Base-by-base conservation (phyloP, 1,139 yeast genomes). In the Hanseniaspora uvarum region DNA sequence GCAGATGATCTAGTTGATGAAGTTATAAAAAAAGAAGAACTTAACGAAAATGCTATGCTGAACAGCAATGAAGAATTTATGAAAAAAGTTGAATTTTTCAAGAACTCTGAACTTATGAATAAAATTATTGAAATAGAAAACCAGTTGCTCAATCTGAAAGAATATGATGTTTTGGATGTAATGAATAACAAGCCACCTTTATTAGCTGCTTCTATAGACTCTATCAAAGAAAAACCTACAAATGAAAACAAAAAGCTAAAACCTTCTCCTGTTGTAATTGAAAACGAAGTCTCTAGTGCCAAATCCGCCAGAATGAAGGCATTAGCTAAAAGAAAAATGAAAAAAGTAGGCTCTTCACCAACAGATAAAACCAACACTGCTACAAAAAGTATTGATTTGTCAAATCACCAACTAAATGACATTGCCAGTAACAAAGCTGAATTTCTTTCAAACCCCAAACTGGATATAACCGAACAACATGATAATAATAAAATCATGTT, bases 241-340 rank as follows among this genome's bases (percentile, higher is more conserved):
- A 23, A 58, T 61, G 4, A 62, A 64, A 37, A 54, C 52, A 56
- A 55, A 30, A 26, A 39, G 26, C 21, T 48, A 39, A 46, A 16
- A 18, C 51, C 45, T 56, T 12, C 43, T 12, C n/a, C 34, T 12
- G 24, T 26, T 19, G 23, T 34, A 34, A 34, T 12, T 33, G 36
- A 44, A 44, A 14, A 12, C 6, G 37, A 34, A 2, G 23, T 30
- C 3, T 12, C 33, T 16, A 34, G 44, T 33, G 53, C 53, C 23
- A 50, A 50, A 16, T 50, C 53, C 56, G 96, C 98, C 0, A 75
- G 97, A 65, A 76, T 88, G 70, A 79, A 88, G 59, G 96, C 96
- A 3, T 82, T 92, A 85, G 96, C 95, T 38, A 86, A 86, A 63
- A 77, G 98, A 62, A 81, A 84, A 63, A 95, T 96, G 1, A 88